Percentiles rank a stretch among this genome's conserved stretches.
phyloP scores from a whole-genome alignment of 768 basidiomycete species.

The Cantharellus anzutake region DNA sequence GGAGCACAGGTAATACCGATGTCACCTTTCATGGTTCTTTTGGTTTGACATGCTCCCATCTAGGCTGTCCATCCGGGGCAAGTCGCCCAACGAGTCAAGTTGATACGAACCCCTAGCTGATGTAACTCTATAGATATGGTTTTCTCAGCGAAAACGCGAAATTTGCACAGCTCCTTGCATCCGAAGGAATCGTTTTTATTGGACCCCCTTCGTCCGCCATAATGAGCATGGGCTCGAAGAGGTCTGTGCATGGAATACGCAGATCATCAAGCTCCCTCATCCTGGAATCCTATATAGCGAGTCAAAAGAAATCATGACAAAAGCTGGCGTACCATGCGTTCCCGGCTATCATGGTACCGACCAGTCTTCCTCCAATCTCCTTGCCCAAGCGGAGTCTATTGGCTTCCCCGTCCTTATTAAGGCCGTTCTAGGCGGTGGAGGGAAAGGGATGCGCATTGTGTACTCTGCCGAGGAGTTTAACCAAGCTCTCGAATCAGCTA shows the following conservation, averaged over 20 bases:
- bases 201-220: slow-evolving; percentile 82
- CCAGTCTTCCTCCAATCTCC: slow-evolving; percentile 56
- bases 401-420: slow-evolving; percentile 91
- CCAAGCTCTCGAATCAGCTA: slow-evolving; percentile 69
- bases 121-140: slow-evolving; percentile 36
- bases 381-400: slow-evolving; percentile 47
- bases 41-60: not conserved
- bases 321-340: slow-evolving; percentile 81
- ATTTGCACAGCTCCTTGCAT: slow-evolving; percentile 56
- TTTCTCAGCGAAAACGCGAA: slow-evolving; percentile 83
- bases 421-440: slow-evolving; percentile 90
- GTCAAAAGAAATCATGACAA: slow-evolving; percentile 87
- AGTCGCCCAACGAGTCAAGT: not conserved
- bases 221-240: slow-evolving; percentile 88
- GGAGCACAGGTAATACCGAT: slow-evolving; percentile 54
- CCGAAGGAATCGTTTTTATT: slow-evolving; percentile 73
- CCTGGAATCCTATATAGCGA: slow-evolving; percentile 34
- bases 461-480: slow-evolving; percentile 45
- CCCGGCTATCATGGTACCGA: slow-evolving; percentile 83
- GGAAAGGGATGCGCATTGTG: slow-evolving; percentile 87
- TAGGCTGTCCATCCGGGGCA: slow-evolving; percentile 90
- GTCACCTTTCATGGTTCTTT: not conserved
- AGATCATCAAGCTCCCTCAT: not conserved
- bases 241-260: slow-evolving; percentile 24
- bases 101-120: not conserved